Conservation (phyloP, 129 eudicot genomes). For the Mikania micrantha region DNA sequence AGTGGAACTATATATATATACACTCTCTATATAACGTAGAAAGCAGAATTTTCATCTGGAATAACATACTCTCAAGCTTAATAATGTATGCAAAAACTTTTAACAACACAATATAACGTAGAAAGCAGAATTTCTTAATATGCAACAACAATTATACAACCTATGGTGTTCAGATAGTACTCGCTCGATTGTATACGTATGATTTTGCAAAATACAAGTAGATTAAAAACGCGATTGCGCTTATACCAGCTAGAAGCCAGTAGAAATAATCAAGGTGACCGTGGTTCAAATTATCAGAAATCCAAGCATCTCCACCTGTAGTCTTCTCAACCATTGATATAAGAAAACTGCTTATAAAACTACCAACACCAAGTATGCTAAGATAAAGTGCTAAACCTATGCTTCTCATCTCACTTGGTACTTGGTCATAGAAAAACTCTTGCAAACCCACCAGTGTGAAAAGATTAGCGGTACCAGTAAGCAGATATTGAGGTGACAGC, state of each 20-base stretch:
- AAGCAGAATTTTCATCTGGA: neutral
- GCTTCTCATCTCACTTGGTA: conserved; percentile 53
- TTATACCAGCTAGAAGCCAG: conserved; percentile 56
- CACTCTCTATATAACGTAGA: too few species aligned
- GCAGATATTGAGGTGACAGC: conserved; percentile 56
- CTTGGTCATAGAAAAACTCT: conserved; percentile 70
- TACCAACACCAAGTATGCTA: conserved; percentile 61
- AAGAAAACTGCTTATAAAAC: conserved; percentile 62
- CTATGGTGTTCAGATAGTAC: neutral
- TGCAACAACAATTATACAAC: neutral
- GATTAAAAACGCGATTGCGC: conserved; percentile 32
- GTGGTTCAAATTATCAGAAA: conserved; percentile 49
- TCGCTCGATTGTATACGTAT: conserved; percentile 36
- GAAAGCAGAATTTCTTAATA: neutral
- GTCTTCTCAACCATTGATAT: conserved; percentile 39
- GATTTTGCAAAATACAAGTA: conserved; percentile 43
- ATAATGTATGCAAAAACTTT: neutral
- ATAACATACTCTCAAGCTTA: neutral
- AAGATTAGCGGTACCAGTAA: conserved; percentile 48
- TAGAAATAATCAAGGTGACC: conserved; percentile 84
- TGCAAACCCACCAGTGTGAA: conserved; percentile 69
- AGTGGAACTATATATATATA: too few species aligned
- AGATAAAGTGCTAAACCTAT: conserved; percentile 55
- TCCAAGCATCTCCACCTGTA: conserved; percentile 56
- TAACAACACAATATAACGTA: neutral